Evolutionary conservation across 768 basidiomycete genomes (phyloP).

Genomic region (Tylopilus vinaceipallidus): DNA sequence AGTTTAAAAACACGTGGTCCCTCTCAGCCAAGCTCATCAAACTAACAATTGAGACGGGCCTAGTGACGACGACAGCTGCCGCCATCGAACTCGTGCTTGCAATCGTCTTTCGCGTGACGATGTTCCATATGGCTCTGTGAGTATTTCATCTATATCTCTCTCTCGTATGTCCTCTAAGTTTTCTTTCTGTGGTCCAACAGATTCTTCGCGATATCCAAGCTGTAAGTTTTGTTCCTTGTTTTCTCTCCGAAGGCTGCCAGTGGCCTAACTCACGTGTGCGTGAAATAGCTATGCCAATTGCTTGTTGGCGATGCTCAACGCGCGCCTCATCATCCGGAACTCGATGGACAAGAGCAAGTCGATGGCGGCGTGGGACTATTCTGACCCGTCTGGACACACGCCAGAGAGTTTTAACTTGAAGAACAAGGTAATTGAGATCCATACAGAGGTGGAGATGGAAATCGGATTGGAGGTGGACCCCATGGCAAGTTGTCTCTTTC

Average conservation of each 20-base stretch:
- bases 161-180: no score
- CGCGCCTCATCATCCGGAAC: neutral
- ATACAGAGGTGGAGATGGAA: no score
- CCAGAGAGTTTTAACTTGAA: no score
- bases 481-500: no score
- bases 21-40: constrained; percentile 1
- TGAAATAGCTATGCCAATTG: constrained; percentile 18
- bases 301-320: constrained; percentile 6
- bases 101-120: constrained; percentile 3
- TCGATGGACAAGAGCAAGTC: neutral
- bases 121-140: constrained; percentile 10
- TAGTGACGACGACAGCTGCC: constrained; percentile 11
- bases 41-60: constrained; percentile 12
- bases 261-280: no score
- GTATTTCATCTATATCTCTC: no score
- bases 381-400: no score
- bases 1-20: neutral
- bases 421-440: no score
- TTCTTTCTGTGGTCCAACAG: neutral
- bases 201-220: neutral
- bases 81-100: constrained; percentile 8
- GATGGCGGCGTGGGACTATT: neutral
- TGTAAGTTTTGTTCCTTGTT: neutral
- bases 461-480: no score
- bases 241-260: no score